Evolutionary conservation across 441 rosid genomes (phyloP), one percentile per base, ranked within the genome.

Genomic region (Rhodomyrtus psidioides): DNA sequence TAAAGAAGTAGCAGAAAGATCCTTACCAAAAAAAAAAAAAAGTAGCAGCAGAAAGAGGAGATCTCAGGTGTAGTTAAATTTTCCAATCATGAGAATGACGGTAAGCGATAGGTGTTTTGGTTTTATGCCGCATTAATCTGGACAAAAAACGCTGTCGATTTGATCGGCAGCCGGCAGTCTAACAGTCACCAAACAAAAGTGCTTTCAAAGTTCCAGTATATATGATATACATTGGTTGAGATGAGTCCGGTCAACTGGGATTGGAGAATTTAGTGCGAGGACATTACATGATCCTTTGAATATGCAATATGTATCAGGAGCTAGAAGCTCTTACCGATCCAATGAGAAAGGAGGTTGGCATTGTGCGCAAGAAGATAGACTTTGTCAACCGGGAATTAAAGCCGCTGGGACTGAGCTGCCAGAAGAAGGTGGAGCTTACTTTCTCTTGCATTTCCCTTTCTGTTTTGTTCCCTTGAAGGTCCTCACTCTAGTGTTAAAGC

Each of bases 301-400:
- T 27, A n/a, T 51, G 56, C 51, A 82, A 53, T 86, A 6, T 62
- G 30, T 82, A 23, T 60, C 60, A 97, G 99, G 99, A 96, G 91
- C 96, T 97, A 53, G 98, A 96, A 90, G 91, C 90, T 84, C 91
- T 96, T n/a, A 89, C 93, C 14, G 99, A 97, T 94, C 98, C 99
- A 39, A 89, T 92, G 97, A 90, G 94, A 84, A 95, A 94, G 88
- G 98, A 97, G 39, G 94, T 96, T 82, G 88, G 95, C 0, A 49
- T 88, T 4, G 88, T 95, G 28, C 91, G 99, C 23, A 97, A 95
- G 92, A 94, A 86, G 93, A 93, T 97, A 5, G 98, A 95, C 86
- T 58, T 88, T 4, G 85, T 91, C 58, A 94, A 93, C 89, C 89
- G 90, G 17, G 99, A 96, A 74, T 84, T 97, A 84, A 96, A 92